Percentiles rank a stretch among this genome's conserved stretches.
These are phyloP conservation scores for Globisporangium takayamanum DNA, from an alignment of 352 stramenopile genomes.

Conservation along the genomic window DNA sequence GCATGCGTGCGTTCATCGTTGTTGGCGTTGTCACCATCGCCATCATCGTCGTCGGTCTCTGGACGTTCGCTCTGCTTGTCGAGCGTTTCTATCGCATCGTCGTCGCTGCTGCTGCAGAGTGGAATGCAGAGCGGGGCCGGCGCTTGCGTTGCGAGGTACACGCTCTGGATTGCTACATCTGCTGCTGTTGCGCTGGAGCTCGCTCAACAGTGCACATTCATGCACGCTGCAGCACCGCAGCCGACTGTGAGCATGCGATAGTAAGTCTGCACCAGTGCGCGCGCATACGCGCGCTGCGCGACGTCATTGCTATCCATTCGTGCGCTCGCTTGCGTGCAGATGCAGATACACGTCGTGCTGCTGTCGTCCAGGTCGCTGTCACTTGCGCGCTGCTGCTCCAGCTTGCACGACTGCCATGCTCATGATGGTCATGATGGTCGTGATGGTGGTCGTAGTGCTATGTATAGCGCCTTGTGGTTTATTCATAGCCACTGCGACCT, in stretches of 20 bases:
- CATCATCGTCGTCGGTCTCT: slow-evolving; percentile 10
- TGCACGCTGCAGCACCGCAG: slow-evolving; percentile 26
- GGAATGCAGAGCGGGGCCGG: slow-evolving; percentile 40
- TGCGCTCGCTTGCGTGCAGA: neutral
- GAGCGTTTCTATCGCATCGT: neutral
- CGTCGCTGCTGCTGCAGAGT: slow-evolving; percentile 3
- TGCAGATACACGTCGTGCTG: too few species aligned
- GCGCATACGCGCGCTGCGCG: slow-evolving; percentile 29
- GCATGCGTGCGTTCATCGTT: neutral
- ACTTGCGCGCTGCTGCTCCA: too few species aligned
- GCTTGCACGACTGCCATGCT: too few species aligned
- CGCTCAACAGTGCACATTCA: slow-evolving; percentile 32
- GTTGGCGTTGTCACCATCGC: slow-evolving; percentile 11
- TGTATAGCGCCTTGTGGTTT: too few species aligned
- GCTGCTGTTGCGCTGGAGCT: slow-evolving; percentile 18
- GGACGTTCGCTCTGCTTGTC: neutral
- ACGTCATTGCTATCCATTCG: neutral
- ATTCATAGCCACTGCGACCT: too few species aligned
- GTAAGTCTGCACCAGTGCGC: slow-evolving; percentile 49
- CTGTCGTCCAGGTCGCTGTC: too few species aligned
- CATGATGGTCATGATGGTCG: too few species aligned
- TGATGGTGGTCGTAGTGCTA: too few species aligned
- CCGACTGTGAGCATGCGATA: slow-evolving; percentile 57
- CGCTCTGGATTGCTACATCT: slow-evolving; percentile 44
- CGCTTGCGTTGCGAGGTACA: slow-evolving; percentile 32